Conservation (phyloP, 192 early-diverging fungal genomes). For the Hyaloraphidium curvatum region DNA sequence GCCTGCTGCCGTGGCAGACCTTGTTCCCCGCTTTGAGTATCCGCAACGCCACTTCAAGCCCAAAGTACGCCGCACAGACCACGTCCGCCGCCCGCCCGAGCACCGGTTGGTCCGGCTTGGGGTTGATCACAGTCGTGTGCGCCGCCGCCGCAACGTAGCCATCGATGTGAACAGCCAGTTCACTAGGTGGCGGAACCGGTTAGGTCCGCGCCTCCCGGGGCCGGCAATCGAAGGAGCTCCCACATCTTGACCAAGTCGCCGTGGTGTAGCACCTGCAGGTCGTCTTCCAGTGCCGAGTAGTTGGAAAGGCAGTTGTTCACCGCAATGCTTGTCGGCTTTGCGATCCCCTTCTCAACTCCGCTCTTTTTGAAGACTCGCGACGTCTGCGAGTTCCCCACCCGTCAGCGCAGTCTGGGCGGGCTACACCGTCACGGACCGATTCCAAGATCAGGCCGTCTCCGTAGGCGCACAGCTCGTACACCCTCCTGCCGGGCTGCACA, state of each 20-base stretch:
- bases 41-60: conserved; percentile 65
- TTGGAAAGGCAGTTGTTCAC: conserved; percentile 68
- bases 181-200: conserved; percentile 9
- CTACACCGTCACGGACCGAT: neutral
- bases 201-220: neutral
- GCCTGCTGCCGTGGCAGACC: neutral
- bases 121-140: conserved; percentile 67
- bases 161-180: conserved; percentile 83
- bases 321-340: conserved; percentile 69
- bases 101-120: conserved; percentile 41
- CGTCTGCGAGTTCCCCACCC: neutral
- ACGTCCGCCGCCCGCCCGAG: conserved; percentile 74
- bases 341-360: conserved; percentile 23
- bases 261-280: conserved; percentile 39
- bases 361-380: neutral
- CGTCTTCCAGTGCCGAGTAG: conserved; percentile 58
- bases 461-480: conserved; percentile 2
- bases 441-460: neutral
- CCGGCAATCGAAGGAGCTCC: neutral
- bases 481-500: neutral
- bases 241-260: conserved; percentile 75
- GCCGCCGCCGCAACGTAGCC: conserved; percentile 67
- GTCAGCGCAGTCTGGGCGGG: neutral
- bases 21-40: conserved; percentile 56
- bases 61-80: conserved; percentile 65